Percentiles rank a stretch among this genome's conserved stretches.
These are phyloP conservation scores for Arachis monticola DNA, from an alignment of 331 rosid genomes.

Conservation along the genomic window DNA sequence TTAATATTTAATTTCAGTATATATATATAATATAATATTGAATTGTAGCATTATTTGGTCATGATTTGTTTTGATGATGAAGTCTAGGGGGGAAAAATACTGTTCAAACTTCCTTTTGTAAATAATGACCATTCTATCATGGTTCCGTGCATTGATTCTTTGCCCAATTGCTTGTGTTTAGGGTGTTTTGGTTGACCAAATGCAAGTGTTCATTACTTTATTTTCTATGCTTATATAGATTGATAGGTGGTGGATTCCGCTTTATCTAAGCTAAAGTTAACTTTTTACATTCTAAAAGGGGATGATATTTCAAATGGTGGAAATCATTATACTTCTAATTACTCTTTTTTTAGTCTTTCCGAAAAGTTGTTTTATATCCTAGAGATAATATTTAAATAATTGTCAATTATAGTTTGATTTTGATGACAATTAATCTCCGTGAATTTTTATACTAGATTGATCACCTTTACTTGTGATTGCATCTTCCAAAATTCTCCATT, in stretches of 20 bases:
- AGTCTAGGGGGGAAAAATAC: conserved; percentile 24
- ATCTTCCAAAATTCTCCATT: background rate
- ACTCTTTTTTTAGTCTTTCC: background rate
- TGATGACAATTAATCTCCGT: background rate
- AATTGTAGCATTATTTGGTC: conserved; percentile 55
- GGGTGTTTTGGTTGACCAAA: background rate
- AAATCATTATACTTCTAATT: background rate
- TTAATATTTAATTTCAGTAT: conserved; percentile 52
- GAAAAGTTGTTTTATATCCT: background rate
- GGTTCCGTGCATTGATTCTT: background rate
- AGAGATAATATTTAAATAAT: background rate
- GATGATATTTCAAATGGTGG: background rate
- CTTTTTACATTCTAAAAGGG: background rate
- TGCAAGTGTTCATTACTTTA: background rate
- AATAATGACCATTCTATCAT: conserved; percentile 33
- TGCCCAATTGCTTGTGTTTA: background rate
- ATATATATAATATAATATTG: conserved; percentile 30
- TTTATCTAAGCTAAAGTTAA: background rate
- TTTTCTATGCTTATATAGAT: background rate
- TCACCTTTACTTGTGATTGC: background rate
- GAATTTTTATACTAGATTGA: background rate
- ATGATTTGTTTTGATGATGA: conserved; percentile 47
- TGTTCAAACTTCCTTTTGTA: conserved; percentile 42
- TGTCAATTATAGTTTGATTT: background rate
- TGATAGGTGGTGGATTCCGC: background rate